These are phyloP conservation scores for Millerago galiae DNA, from an alignment of 805 yeast species.

Conservation along the genomic window DNA sequence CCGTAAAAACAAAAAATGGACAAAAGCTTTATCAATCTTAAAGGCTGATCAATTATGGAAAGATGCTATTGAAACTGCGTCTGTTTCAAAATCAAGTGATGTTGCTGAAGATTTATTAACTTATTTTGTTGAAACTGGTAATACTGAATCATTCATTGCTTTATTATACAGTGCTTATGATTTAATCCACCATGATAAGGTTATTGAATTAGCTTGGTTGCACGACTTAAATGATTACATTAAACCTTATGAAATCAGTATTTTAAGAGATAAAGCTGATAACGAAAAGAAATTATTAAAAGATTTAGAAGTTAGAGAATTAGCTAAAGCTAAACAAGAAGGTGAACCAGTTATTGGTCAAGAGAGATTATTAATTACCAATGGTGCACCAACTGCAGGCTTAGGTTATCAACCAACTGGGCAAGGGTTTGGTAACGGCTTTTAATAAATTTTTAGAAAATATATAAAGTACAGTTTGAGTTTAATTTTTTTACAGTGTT, in stretches of 20 bases:
- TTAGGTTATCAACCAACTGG: conserved; percentile 69
- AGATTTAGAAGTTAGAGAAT: conserved; percentile 67
- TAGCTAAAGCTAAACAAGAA: conserved; percentile 47
- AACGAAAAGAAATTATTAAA: conserved; percentile 56
- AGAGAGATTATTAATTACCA: conserved; percentile 76
- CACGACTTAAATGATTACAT: conserved; percentile 76
- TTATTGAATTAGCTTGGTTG: conserved; percentile 87
- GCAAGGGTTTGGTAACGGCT: conserved; percentile 58
- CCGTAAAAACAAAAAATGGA: conserved; percentile 91
- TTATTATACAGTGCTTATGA: conserved; percentile 82
- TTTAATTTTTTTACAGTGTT: not conserved
- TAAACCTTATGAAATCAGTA: conserved; percentile 86
- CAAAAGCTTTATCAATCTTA: conserved; percentile 78
- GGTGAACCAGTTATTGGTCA: conserved; percentile 42
- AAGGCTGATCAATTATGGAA: conserved; percentile 93
- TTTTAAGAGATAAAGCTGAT: conserved; percentile 72
- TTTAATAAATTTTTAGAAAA: conserved; percentile 10
- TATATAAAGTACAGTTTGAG: not conserved
- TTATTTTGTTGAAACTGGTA: conserved; percentile 95
- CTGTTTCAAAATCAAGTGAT: conserved; percentile 68
- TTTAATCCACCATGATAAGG: conserved; percentile 72
- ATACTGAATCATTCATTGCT: conserved; percentile 91
- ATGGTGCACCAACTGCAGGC: conserved; percentile 52
- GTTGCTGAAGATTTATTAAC: conserved; percentile 83
- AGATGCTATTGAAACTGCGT: conserved; percentile 89